Evolutionary conservation across 1,139 yeast species (phyloP).

Genomic region (Casaregolazyma suthepensis): DNA sequence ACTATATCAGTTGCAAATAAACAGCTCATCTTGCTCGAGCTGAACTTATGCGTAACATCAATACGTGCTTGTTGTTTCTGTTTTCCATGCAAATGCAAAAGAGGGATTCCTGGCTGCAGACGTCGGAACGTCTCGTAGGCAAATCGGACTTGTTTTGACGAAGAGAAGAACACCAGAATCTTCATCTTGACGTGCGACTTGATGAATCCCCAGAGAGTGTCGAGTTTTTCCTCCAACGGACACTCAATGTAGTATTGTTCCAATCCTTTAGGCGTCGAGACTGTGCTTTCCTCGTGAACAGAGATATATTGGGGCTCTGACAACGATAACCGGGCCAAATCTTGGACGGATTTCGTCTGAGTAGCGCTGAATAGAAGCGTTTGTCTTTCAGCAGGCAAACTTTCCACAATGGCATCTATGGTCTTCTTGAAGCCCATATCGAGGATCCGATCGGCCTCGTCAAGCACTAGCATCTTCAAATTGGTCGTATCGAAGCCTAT

Average conservation of each 20-base stretch:
- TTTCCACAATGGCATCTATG: slow-evolving; percentile 75
- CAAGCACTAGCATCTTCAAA: slow-evolving; percentile 76
- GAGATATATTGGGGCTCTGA: slow-evolving; percentile 67
- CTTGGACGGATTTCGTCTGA: slow-evolving; percentile 80
- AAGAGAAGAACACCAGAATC: slow-evolving; percentile 80
- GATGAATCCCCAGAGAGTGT: slow-evolving; percentile 81
- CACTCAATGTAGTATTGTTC: slow-evolving; percentile 76
- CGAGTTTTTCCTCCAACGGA: slow-evolving; percentile 73
- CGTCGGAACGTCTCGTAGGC: slow-evolving; percentile 88
- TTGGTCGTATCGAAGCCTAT: slow-evolving; percentile 77
- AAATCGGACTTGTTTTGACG: slow-evolving; percentile 92
- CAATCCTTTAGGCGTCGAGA: slow-evolving; percentile 72
- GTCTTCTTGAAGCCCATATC: slow-evolving; percentile 96
- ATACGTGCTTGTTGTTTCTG: slow-evolving; percentile 91
- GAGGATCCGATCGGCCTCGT: slow-evolving; percentile 93
- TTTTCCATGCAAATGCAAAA: slow-evolving; percentile 88
- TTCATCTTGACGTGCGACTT: slow-evolving; percentile 82
- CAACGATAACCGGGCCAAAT: slow-evolving; percentile 81
- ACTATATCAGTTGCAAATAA: slow-evolving; percentile 94
- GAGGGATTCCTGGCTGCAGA: slow-evolving; percentile 91
- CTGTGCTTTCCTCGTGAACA: slow-evolving; percentile 43
- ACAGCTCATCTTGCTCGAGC: slow-evolving; percentile 82
- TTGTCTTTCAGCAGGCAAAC: slow-evolving; percentile 75
- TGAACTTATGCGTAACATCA: slow-evolving; percentile 81
- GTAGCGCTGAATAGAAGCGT: slow-evolving; percentile 90